phyloP scores from a whole-genome alignment of 1,284 basidiomycete genomes.

The Serendipita sp. region DNA sequence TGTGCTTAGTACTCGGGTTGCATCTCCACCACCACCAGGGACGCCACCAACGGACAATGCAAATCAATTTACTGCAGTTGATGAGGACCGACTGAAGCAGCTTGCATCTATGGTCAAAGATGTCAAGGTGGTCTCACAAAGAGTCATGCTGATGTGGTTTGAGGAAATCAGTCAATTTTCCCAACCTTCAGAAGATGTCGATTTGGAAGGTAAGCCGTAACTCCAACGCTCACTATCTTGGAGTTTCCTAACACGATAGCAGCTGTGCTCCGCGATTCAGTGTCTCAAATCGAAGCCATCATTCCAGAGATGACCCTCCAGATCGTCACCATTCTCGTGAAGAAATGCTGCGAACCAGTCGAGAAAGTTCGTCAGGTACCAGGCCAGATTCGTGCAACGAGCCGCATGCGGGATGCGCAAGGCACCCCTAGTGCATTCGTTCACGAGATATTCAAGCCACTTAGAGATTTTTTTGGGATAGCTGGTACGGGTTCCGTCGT shows the following conservation, averaged over 20 bases:
- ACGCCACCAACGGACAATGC: conserved; percentile 37
- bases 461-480: conserved; percentile 65
- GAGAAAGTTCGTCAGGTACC: conserved; percentile 79
- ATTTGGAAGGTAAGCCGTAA: conserved; percentile 35
- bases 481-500: conserved; percentile 27
- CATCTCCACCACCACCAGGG: conserved; percentile 17
- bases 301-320: conserved; percentile 44
- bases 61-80: conserved; percentile 27
- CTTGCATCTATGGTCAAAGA: conserved; percentile 52
- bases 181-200: conserved; percentile 25
- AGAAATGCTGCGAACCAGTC: conserved; percentile 72
- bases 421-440: conserved; percentile 75
- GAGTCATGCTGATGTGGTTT: conserved; percentile 42
- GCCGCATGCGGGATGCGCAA: conserved; percentile 28
- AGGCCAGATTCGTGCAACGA: conserved; percentile 69
- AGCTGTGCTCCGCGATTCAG: background rate
- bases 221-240: background rate
- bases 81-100: conserved; percentile 47
- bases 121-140: conserved; percentile 38
- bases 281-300: conserved; percentile 33
- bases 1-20: background rate
- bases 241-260: background rate
- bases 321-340: conserved; percentile 57
- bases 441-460: conserved; percentile 61
- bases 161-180: conserved; percentile 38